Evolutionary conservation across 2,329 filamentous ascomycete species (phyloP), one percentile per base, ranked within the genome.

Genomic region (Penicillium olsonii): DNA sequence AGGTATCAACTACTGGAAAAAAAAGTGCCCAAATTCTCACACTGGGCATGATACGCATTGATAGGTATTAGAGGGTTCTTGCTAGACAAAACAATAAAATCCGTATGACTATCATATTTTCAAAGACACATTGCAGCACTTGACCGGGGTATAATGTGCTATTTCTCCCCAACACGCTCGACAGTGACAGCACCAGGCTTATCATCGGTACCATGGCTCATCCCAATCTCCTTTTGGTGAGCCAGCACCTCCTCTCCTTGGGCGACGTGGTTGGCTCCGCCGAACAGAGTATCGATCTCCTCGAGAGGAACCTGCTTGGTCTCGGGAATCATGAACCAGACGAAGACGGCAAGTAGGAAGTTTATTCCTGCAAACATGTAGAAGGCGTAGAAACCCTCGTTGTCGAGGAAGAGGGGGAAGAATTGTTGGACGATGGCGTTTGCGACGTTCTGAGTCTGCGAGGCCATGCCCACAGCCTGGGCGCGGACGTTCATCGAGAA

Each of bases 401-500:
- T 83, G 45, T 78, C 73, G 14, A 87, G 76, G 73, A 87, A 87
- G 11, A 77, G 80, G 11, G 84, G 84, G 75, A 87, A 87, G 75
- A 87, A 87, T 56, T 87, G 84, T 67, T 87, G 82, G 62, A 87
- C 82, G 57, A 87, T 80, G 49, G 79, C 78, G 67, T 87, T 86
- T 64, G 83, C 83, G 44, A 87, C 80, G 63, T 87, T 83, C 55
- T 83, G 81, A 54, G 75, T 80, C 62, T 83, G 77, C 34, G 74
- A 75, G 34, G 78, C 83, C 84, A 87, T 87, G 47, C 84, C 84
- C 12, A 87, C 83, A 29, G 84, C 84, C 65, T 87, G 84, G 5
- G 84, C 83, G 50, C 84, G 83, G n/a, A 87, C 81, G 67, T 87
- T 87, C 81, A 86, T 85, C 45, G 79, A 83, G 74, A 87, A 87